phyloP scores from a whole-genome alignment of 2,329 filamentous ascomycete genomes.

The Conoideocrella luteorostrata region DNA sequence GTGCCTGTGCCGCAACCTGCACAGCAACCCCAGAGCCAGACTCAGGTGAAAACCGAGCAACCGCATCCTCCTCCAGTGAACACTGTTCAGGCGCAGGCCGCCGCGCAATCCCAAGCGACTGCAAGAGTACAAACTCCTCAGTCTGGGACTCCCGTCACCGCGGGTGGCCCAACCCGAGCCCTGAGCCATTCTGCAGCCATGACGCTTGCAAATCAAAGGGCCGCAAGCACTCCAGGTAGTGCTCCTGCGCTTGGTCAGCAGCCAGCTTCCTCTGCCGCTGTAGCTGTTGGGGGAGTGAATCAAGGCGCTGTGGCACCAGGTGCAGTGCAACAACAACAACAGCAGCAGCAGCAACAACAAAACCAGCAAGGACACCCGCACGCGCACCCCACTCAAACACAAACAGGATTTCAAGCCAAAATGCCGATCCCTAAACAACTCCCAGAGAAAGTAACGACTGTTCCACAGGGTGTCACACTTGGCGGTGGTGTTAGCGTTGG shows the following conservation, averaged over 20 bases:
- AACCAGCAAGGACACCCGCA: constrained; percentile 38
- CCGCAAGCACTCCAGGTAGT: constrained; percentile 27
- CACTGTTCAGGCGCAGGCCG: constrained; percentile 32
- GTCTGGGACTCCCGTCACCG: constrained; percentile 31
- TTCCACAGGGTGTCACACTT: constrained; percentile 68
- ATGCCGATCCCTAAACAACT: constrained; percentile 81
- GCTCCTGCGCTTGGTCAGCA: constrained; percentile 24
- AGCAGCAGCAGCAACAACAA: constrained; percentile 22
- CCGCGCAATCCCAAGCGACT: constrained; percentile 43
- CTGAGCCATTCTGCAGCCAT: constrained; percentile 46
- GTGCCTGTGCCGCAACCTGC: constrained; percentile 19
- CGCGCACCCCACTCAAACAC: constrained; percentile 41
- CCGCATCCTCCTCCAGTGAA: constrained; percentile 40
- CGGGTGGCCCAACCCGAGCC: constrained; percentile 32
- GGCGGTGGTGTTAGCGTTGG: constrained; percentile 52
- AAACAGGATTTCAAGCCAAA: constrained; percentile 46
- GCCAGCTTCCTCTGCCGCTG: constrained; percentile 18
- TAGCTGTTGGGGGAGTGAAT: constrained; percentile 20
- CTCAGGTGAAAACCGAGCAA: constrained; percentile 24
- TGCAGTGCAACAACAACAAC: constrained; percentile 17
- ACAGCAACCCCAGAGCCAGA: constrained; percentile 19
- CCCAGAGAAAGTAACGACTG: constrained; percentile 57
- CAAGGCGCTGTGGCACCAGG: constrained; percentile 26
- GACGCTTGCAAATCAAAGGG: constrained; percentile 39
- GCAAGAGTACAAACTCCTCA: constrained; percentile 46